These are phyloP conservation scores for Aegilops umbellulata DNA, from an alignment of 176 grass and related monocot species.

Conservation along the genomic window DNA sequence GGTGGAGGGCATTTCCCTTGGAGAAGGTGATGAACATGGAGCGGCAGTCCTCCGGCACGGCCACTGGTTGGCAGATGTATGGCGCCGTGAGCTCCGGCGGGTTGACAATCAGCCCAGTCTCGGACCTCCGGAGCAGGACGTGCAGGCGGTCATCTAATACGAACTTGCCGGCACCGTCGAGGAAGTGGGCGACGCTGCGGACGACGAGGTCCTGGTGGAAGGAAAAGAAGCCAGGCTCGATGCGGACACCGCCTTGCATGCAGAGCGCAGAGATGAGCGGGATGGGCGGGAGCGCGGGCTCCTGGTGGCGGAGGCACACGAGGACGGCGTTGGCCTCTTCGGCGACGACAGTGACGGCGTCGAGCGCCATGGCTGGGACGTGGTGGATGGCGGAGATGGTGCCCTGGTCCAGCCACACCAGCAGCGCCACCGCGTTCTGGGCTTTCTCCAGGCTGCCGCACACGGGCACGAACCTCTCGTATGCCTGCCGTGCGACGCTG, in stretches of 20 bases:
- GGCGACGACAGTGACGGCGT: too few species aligned
- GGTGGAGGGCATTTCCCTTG: slow-evolving; percentile 19
- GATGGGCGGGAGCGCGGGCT: not conserved
- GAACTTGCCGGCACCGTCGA: slow-evolving; percentile 39
- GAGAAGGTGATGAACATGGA: slow-evolving; percentile 38
- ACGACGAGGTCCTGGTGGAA: slow-evolving; percentile 41
- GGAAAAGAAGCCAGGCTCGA: slow-evolving; percentile 45
- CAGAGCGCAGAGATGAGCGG: slow-evolving; percentile 37
- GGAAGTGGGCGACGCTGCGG: slow-evolving; percentile 14
- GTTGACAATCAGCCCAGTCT: not conserved
- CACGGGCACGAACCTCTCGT: too few species aligned
- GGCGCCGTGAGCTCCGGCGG: slow-evolving; percentile 13
- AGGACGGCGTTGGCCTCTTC: too few species aligned
- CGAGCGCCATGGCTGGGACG: too few species aligned
- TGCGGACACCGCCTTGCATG: not conserved
- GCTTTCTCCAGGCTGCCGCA: too few species aligned
- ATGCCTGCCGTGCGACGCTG: too few species aligned
- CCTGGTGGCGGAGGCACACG: slow-evolving; percentile 22
- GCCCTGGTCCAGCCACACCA: too few species aligned
- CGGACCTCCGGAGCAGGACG: not conserved
- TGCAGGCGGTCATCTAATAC: slow-evolving; percentile 52
- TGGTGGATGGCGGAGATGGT: too few species aligned
- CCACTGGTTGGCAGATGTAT: not conserved
- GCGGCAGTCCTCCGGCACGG: slow-evolving; percentile 35
- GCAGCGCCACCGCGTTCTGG: too few species aligned